Percentiles rank a stretch among this genome's conserved stretches.
Conservation (phyloP, 2,329 filamentous ascomycete species). For the Parastagonospora avenae region DNA sequence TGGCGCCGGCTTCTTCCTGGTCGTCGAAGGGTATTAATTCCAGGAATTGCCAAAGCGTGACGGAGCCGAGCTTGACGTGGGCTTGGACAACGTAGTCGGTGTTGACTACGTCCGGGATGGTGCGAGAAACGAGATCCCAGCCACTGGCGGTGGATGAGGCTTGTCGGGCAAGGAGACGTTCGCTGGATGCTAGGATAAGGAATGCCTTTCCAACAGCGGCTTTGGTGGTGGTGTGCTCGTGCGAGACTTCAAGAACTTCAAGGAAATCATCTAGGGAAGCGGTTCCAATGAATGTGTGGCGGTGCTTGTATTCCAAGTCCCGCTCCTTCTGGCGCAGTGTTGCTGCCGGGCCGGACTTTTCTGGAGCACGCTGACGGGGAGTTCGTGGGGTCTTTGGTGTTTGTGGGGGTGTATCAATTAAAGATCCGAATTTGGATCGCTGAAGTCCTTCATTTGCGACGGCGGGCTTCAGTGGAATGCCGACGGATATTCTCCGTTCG, state of each 20-base stretch:
- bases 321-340: conserved; percentile 21
- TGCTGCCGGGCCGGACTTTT: conserved; percentile 5
- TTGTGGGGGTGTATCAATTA: conserved; percentile 10
- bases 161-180: conserved; percentile 34
- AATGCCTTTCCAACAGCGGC: conserved; percentile 31
- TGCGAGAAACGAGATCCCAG: conserved; percentile 35
- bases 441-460: conserved; percentile 5
- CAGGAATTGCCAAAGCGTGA: conserved; percentile 33
- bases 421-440: conserved; percentile 9
- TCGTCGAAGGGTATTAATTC: conserved; percentile 31
- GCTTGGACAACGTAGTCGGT: conserved; percentile 31
- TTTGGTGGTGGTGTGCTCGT: conserved; percentile 24
- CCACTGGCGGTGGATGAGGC: conserved; percentile 22
- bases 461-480: conserved; percentile 22
- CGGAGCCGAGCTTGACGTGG: conserved; percentile 31
- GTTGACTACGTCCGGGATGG: conserved; percentile 19
- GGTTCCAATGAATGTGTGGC: conserved; percentile 41
- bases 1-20: conserved; percentile 17
- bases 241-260: conserved; percentile 28
- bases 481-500: conserved; percentile 27
- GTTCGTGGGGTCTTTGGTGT: not conserved
- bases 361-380: conserved; percentile 5
- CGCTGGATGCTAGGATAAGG: conserved; percentile 28
- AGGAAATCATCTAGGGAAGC: conserved; percentile 39
- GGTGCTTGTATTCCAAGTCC: conserved; percentile 40